phyloP scores from a whole-genome alignment of 169 alveolate species.

The Toxoplasma gondii region DNA sequence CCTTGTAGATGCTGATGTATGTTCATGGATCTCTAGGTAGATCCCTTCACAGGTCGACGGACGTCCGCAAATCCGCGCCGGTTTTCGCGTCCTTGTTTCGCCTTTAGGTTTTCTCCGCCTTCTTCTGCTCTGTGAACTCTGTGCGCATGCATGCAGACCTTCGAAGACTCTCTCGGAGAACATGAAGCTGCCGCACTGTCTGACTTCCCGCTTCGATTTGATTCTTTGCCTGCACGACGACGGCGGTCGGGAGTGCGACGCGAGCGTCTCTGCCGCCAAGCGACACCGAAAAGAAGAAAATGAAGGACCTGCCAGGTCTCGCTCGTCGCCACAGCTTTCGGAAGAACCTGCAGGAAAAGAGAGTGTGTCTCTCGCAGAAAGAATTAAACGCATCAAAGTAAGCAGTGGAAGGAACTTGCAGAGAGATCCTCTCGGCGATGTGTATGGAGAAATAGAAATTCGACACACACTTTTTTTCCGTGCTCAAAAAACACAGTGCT shows the following conservation, averaged over 20 bases:
- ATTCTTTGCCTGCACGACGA: background rate
- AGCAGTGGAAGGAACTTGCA: background rate
- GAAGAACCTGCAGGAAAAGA: background rate
- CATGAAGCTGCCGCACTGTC: background rate
- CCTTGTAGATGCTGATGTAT: background rate
- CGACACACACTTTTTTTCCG: too few relatives aligned
- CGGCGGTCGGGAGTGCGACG: background rate
- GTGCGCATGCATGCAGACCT: background rate
- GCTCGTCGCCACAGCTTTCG: background rate
- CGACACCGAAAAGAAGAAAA: background rate
- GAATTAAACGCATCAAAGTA: background rate
- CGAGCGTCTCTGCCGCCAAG: background rate
- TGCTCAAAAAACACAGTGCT: too few relatives aligned
- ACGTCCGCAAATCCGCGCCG: too few relatives aligned
- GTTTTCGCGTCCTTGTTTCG: too few relatives aligned
- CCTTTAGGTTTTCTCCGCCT: background rate
- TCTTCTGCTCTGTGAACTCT: background rate
- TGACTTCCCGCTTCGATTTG: constrained; percentile 3
- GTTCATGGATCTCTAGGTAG: too few relatives aligned
- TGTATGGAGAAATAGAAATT: too few relatives aligned
- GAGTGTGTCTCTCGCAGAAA: background rate
- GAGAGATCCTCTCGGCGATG: too few relatives aligned
- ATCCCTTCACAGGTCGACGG: too few relatives aligned
- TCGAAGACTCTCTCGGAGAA: constrained; percentile 3
- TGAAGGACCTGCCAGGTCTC: background rate